phyloP scores from a whole-genome alignment of 2,329 filamentous ascomycete species.

The Dryadomyces quercivorus region DNA sequence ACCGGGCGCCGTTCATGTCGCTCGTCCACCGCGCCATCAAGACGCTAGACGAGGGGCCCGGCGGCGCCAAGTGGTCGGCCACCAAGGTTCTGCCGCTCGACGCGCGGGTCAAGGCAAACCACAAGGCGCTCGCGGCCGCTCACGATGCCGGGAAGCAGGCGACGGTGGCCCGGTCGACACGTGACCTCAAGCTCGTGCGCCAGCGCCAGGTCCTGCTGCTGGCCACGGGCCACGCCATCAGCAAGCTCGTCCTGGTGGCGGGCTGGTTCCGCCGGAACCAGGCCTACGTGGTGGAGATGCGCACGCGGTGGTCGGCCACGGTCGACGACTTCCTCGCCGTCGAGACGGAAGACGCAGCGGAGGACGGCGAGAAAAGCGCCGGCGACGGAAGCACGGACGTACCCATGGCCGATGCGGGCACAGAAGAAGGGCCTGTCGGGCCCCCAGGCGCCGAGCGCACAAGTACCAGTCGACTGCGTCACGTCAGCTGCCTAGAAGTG shows the following conservation, averaged over 20 bases:
- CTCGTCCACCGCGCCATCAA: slow-evolving; percentile 53
- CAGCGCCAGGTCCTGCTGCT: slow-evolving; percentile 23
- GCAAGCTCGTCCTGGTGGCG: slow-evolving; percentile 49
- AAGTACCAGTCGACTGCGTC: slow-evolving; percentile 1
- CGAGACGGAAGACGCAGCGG: slow-evolving; percentile 17
- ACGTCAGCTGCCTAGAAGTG: slow-evolving; percentile 10
- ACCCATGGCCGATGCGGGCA: too few species aligned
- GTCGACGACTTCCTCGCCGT: slow-evolving; percentile 52
- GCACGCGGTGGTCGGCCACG: slow-evolving; percentile 50
- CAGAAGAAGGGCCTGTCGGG: not conserved
- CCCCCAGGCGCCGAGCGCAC: not conserved
- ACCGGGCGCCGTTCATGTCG: slow-evolving; percentile 54
- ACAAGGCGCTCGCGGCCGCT: slow-evolving; percentile 9
- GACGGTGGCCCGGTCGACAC: slow-evolving; percentile 9
- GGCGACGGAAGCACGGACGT: not conserved
- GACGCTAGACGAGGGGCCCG: slow-evolving; percentile 42
- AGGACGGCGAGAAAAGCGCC: not conserved
- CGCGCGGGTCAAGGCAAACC: slow-evolving; percentile 30
- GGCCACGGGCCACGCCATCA: slow-evolving; percentile 55
- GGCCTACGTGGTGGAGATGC: slow-evolving; percentile 45
- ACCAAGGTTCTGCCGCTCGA: slow-evolving; percentile 32
- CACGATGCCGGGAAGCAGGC: slow-evolving; percentile 5
- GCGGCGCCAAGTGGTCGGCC: slow-evolving; percentile 30
- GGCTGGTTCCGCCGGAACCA: slow-evolving; percentile 51
- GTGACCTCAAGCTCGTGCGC: slow-evolving; percentile 9